Evolutionary conservation across 2,329 filamentous ascomycete genomes (phyloP).

Genomic region (Monilinia fructicola): DNA sequence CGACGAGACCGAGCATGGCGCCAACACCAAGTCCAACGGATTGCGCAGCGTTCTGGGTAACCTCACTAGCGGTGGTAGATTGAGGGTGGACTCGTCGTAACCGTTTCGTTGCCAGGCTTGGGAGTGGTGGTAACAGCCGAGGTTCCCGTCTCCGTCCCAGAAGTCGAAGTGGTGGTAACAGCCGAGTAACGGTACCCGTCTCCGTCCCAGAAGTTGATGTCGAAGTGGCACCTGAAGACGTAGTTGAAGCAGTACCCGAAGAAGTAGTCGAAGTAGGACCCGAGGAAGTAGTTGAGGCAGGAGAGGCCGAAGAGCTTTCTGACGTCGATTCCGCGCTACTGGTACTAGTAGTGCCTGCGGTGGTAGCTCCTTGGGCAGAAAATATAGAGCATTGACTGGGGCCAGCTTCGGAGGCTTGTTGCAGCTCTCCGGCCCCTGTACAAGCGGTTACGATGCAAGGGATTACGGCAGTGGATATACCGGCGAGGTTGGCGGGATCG

Average conservation of each 20-base stretch:
- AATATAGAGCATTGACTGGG: neutral
- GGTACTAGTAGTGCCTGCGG: neutral
- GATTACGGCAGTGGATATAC: neutral
- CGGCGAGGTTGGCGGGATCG: neutral
- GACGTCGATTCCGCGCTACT: neutral
- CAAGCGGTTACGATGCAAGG: constrained; percentile 1
- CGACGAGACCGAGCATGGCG: constrained; percentile 7
- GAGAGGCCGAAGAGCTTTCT: neutral
- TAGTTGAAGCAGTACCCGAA: too few species aligned
- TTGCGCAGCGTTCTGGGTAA: constrained; percentile 4
- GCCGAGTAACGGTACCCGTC: neutral
- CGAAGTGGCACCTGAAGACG: too few species aligned
- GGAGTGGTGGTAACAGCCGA: neutral
- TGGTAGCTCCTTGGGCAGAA: neutral
- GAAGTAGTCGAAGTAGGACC: constrained; percentile 3
- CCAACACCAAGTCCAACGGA: constrained; percentile 15
- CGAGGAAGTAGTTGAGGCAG: neutral
- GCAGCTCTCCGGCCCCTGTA: neutral
- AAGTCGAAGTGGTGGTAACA: neutral
- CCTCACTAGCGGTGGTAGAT: neutral
- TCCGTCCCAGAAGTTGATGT: neutral
- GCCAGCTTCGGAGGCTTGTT: neutral
- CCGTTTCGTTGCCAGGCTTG: neutral
- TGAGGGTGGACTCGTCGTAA: neutral
- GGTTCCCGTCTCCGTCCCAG: neutral